Base-by-base conservation (phyloP, 345 rosid genomes). In the Brassica cretica region DNA sequence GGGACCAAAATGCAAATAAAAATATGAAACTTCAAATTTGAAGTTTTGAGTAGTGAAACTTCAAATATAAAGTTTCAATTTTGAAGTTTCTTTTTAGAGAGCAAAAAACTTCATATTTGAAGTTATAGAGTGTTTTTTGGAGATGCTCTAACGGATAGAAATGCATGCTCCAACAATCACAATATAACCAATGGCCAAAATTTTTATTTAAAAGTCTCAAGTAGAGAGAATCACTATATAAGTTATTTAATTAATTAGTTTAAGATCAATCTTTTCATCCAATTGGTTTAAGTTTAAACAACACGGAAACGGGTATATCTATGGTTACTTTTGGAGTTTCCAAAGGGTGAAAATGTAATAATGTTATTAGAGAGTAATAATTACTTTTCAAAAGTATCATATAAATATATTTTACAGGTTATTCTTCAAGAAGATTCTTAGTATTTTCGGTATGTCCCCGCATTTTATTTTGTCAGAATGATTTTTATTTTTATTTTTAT, bases 271-370 rank as follows among this genome's bases (percentile, higher is more conserved):
- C 27, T 66, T 46, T 46, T 32, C 10, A 21, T 63, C 71, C 66
- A 64, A 8, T 60, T 56, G 59, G 3, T 41, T 41, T 41, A 75
- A 66, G 3, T 41, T 41, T 41, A 75, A 66, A 27, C 18, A 73
- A 73, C 24, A 37, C 9, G 60, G 56, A 67, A 60, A 41, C 21
- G 73, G 64, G 53, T 78, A 46, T 33, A 44, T 33, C 41, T 56
- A 41, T 65, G 62, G 68, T 72, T 72, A 78, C 70, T 73, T 46
- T 78, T 61, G 8, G 67, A 78, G 77, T 59, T 72, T 59, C 55
- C 72, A 58, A 66, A 37, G 60, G 66, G 39, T 63, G 64, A 63
- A 61, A 76, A 25, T 70, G 7, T 51, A 35, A 64, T 70, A 51
- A 41, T 58, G 72, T 39, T 65, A 49, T 29, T 6, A 32, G 55